Conservation (phyloP, 345 rosid species). For the Gossypium stocksii region DNA sequence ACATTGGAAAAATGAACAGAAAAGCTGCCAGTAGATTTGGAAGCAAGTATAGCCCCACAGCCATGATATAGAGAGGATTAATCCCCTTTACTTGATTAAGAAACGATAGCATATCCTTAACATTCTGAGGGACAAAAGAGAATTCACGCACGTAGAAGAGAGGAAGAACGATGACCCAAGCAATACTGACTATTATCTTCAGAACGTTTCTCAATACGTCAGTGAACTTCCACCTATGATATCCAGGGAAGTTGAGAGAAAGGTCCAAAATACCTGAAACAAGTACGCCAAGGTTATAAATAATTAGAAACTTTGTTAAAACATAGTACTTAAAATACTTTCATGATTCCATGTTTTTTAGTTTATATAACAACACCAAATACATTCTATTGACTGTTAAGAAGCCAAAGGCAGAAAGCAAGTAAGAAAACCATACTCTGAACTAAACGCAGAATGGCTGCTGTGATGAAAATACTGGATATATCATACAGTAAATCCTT, state of each 20-base stretch:
- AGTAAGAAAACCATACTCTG: slow-evolving; percentile 53
- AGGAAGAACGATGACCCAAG: slow-evolving; percentile 77
- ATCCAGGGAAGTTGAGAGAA: slow-evolving; percentile 89
- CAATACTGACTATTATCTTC: slow-evolving; percentile 66
- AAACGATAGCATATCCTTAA: slow-evolving; percentile 48
- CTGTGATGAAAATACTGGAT: slow-evolving; percentile 88
- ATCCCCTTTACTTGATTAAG: slow-evolving; percentile 59
- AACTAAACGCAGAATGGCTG: slow-evolving; percentile 78
- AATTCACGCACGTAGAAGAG: slow-evolving; percentile 59
- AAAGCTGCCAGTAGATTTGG: slow-evolving; percentile 73
- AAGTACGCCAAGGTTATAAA: slow-evolving; percentile 3
- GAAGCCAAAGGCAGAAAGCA: neutral
- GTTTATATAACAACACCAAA: neutral
- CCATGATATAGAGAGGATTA: slow-evolving; percentile 75
- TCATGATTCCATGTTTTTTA: too few relatives aligned
- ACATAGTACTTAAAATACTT: too few relatives aligned
- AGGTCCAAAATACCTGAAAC: slow-evolving; percentile 78
- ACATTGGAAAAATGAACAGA: slow-evolving; percentile 92
- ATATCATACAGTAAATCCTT: slow-evolving; percentile 61
- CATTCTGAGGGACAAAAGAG: slow-evolving; percentile 36
- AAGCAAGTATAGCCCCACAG: slow-evolving; percentile 69
- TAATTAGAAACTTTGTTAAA: too few relatives aligned
- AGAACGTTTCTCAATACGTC: slow-evolving; percentile 67
- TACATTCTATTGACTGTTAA: neutral
- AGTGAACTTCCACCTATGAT: slow-evolving; percentile 84